These are phyloP conservation scores for Leccinum pellstonianum DNA, from an alignment of 768 basidiomycete genomes.

Conservation along the genomic window DNA sequence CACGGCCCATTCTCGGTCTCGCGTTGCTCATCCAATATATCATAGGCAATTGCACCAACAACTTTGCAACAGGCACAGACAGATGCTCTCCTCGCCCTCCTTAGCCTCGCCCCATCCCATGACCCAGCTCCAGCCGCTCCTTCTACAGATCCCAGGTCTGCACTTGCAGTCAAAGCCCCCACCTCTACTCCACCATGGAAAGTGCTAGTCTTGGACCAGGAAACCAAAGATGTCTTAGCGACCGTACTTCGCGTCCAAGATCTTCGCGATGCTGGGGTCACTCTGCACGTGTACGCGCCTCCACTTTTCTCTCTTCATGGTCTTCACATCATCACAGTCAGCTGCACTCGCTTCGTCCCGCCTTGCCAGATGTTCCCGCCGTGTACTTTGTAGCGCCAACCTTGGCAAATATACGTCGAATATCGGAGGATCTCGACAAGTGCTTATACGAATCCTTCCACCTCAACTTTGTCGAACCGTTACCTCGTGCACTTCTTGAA, in stretches of 20 bases:
- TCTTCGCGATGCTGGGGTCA: constrained; percentile 93
- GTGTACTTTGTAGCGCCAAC: constrained; percentile 96
- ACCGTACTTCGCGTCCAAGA: constrained; percentile 96
- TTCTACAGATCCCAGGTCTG: constrained; percentile 27
- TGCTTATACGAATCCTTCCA: constrained; percentile 90
- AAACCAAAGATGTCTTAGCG: constrained; percentile 94
- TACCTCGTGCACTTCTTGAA: constrained; percentile 86
- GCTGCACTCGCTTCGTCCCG: constrained; percentile 83
- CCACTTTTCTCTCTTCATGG: constrained; percentile 2
- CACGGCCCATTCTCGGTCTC: neutral
- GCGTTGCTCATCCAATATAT: constrained; percentile 31
- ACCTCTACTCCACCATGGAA: constrained; percentile 82
- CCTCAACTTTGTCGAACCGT: constrained; percentile 91
- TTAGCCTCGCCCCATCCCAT: constrained; percentile 66
- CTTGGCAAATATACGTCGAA: constrained; percentile 78
- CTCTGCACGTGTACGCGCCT: constrained; percentile 86
- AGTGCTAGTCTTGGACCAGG: constrained; percentile 90
- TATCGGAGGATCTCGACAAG: constrained; percentile 91
- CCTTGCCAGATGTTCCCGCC: constrained; percentile 92
- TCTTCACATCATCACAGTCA: constrained; percentile 53
- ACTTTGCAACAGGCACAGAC: constrained; percentile 91
- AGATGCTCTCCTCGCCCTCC: constrained; percentile 74
- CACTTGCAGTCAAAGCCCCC: constrained; percentile 47
- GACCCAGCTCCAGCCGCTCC: constrained; percentile 36
- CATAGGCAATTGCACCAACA: constrained; percentile 40